Conservation (phyloP, 2,329 filamentous ascomycete genomes). For the Penicillium concentricum region DNA sequence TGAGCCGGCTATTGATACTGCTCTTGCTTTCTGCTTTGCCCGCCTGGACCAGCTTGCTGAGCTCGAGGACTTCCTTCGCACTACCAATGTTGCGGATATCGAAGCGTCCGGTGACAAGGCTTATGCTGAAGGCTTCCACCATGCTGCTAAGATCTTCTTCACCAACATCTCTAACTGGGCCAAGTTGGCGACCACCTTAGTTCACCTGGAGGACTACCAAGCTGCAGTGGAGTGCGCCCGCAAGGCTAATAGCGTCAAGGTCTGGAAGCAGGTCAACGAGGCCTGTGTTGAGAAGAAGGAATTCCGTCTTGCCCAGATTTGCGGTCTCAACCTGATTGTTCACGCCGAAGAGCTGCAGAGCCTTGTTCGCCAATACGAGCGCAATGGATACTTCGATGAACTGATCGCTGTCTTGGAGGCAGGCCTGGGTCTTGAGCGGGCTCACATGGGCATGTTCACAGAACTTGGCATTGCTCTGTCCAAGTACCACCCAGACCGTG, state of each 20-base stretch:
- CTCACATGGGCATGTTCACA: conserved; percentile 97
- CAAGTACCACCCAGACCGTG: conserved; percentile 90
- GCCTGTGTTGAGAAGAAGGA: conserved; percentile 97
- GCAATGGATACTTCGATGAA: conserved; percentile 97
- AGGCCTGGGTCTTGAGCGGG: conserved; percentile 86
- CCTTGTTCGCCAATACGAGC: conserved; percentile 94
- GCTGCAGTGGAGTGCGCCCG: conserved; percentile 95
- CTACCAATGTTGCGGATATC: conserved; percentile 90
- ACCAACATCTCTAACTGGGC: conserved; percentile 99
- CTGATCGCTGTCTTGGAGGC: conserved; percentile 92
- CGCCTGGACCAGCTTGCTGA: conserved; percentile 88
- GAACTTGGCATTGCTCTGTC: conserved; percentile 86
- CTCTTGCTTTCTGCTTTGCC: conserved; percentile 88
- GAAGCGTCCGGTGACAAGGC: conserved; percentile 98
- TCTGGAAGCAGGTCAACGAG: conserved; percentile 98
- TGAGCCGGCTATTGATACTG: conserved; percentile 90
- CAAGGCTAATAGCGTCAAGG: conserved; percentile 98
- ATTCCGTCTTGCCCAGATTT: conserved; percentile 97
- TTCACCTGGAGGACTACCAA: conserved; percentile 97
- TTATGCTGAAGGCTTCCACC: conserved; percentile 87
- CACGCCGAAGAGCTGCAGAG: conserved; percentile 93
- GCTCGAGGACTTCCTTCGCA: conserved; percentile 92
- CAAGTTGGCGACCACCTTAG: conserved; percentile 93
- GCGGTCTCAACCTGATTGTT: conserved; percentile 95
- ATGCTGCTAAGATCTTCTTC: conserved; percentile 98